phyloP scores from a whole-genome alignment of 2,329 filamentous ascomycete genomes.

The Aspergillus caelatus region DNA sequence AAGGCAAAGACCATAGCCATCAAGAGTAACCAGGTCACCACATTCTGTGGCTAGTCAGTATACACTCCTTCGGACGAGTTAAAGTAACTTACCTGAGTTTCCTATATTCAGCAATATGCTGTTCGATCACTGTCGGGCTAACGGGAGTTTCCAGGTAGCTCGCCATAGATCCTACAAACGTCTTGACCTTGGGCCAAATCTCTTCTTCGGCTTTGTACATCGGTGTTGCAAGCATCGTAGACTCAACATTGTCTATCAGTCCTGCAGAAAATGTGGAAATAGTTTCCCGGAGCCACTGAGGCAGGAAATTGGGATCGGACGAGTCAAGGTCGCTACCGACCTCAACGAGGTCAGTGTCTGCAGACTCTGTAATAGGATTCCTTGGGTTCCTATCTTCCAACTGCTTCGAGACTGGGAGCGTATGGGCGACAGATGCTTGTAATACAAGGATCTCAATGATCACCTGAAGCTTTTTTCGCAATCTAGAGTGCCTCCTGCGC shows the following conservation, averaged over 20 bases:
- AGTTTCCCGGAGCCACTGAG: not conserved
- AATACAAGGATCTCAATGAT: slow-evolving; percentile 7
- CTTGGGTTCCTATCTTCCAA: not conserved
- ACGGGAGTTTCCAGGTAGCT: not conserved
- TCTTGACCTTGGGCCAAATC: not conserved
- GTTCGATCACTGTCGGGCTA: not conserved
- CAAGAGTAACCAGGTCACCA: not conserved
- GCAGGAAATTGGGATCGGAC: not conserved
- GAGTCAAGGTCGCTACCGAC: not conserved
- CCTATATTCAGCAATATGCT: not conserved
- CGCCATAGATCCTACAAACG: not conserved
- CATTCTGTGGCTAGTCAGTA: not conserved
- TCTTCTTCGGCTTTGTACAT: not conserved
- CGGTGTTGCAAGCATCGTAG: not conserved
- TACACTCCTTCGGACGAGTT: too few relatives aligned
- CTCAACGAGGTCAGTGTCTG: not conserved
- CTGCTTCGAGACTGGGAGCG: not conserved
- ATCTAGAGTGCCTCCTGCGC: not conserved
- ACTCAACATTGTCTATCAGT: not conserved
- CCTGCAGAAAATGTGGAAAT: not conserved
- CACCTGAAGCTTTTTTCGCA: slow-evolving; percentile 11
- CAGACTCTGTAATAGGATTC: not conserved
- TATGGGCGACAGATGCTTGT: slow-evolving; percentile 2
- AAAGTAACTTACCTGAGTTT: not conserved
- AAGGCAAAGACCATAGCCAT: not conserved